Conservation (phyloP, 306 rosid genomes). For the Mimosa bimucronata region DNA sequence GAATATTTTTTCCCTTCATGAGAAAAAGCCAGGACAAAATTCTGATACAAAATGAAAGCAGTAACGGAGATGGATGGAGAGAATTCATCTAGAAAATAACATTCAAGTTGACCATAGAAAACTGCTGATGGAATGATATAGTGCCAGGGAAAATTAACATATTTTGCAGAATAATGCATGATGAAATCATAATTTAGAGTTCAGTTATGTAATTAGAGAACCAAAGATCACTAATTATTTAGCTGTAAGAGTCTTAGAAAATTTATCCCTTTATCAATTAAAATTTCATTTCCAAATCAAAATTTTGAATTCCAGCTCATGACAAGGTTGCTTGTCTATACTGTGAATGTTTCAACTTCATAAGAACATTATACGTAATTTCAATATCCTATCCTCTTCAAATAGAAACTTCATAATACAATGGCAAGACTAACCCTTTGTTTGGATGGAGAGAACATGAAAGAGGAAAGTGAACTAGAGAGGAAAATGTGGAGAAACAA, state of each 20-base stretch:
- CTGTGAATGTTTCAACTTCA: neutral
- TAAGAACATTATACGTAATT: neutral
- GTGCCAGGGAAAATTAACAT: neutral
- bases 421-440: neutral
- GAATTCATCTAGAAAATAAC: constrained; percentile 19
- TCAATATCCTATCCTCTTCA: neutral
- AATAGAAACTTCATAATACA: neutral
- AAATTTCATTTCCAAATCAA: neutral
- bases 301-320: constrained; percentile 1
- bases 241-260: neutral
- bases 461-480: too few species aligned
- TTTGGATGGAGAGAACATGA: too few species aligned
- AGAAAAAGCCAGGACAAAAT: constrained; percentile 27
- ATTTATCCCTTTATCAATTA: neutral
- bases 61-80: constrained; percentile 2
- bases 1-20: neutral
- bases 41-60: constrained; percentile 3
- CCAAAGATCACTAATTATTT: neutral
- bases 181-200: neutral
- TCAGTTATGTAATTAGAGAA: neutral
- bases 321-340: neutral
- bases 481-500: too few species aligned
- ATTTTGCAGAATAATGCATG: neutral
- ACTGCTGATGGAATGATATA: neutral
- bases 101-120: constrained; percentile 13